Conservation (phyloP, 345 rosid genomes). For the Psidium friedrichsthalianum region DNA sequence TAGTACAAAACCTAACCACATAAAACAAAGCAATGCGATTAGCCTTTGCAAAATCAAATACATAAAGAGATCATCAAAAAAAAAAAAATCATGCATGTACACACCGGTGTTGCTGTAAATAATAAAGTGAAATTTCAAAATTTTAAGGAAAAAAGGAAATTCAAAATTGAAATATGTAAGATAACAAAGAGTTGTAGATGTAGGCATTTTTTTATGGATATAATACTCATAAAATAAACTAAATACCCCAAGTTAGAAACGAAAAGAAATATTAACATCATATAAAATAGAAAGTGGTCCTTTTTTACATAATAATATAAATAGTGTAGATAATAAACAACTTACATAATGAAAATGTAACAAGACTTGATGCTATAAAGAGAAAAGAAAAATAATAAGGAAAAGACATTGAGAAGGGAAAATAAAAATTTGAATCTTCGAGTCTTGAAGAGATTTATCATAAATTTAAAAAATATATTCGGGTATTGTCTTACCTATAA, state of each 20-base stretch:
- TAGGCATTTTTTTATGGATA: background rate
- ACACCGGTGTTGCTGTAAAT: too few relatives aligned
- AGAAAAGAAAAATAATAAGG: background rate
- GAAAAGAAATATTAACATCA: background rate
- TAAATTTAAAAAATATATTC: too few relatives aligned
- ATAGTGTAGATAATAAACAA: background rate
- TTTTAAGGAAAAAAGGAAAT: too few relatives aligned
- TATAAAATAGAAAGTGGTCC: background rate
- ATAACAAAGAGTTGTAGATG: background rate
- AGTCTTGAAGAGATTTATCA: background rate
- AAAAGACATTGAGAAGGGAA: background rate
- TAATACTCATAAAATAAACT: too few relatives aligned
- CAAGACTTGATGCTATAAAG: background rate
- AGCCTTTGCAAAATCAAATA: too few relatives aligned
- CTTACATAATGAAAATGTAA: background rate
- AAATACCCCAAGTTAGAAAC: background rate
- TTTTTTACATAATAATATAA: background rate
- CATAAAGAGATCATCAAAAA: too few relatives aligned
- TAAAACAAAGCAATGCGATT: too few relatives aligned
- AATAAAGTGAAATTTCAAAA: too few relatives aligned
- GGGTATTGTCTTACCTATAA: background rate
- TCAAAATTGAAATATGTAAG: too few relatives aligned
- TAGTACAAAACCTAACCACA: too few relatives aligned
- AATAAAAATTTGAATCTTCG: too few relatives aligned
- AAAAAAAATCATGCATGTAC: too few relatives aligned